Conservation (phyloP, 1,139 yeast species). For the Magnusiomyces suaveolens region DNA sequence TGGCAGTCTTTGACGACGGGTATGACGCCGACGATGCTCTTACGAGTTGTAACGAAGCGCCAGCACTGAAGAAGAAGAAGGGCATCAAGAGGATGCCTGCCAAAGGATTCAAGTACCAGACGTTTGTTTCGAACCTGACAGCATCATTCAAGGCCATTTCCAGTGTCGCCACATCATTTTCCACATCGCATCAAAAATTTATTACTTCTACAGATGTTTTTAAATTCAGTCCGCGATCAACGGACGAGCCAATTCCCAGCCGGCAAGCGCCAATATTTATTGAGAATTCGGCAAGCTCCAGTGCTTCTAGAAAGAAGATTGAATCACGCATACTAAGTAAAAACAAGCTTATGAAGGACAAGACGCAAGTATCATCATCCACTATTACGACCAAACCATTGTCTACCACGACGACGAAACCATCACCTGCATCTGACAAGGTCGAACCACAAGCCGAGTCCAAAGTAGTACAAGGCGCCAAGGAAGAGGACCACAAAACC, state of each 20-base stretch:
- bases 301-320: too few species aligned
- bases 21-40: conserved; percentile 4
- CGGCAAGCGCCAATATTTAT: conserved; percentile 1
- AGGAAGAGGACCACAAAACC: conserved; percentile 17
- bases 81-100: not conserved
- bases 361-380: too few species aligned
- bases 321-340: not conserved
- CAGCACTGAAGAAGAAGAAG: not conserved
- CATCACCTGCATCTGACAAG: too few species aligned
- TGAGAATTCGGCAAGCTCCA: not conserved
- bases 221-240: conserved; percentile 25
- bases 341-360: too few species aligned
- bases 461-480: not conserved
- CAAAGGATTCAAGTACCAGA: not conserved
- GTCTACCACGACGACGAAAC: too few species aligned
- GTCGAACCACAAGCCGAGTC: too few species aligned
- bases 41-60: conserved; percentile 4
- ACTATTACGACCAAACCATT: too few species aligned
- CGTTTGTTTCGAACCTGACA: conserved; percentile 23
- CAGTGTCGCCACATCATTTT: conserved; percentile 23
- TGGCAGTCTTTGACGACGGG: conserved; percentile 4
- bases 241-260: conserved; percentile 26
- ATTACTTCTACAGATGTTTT: conserved; percentile 19
- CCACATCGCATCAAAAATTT: conserved; percentile 21
- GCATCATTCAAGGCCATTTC: conserved; percentile 25